These are phyloP conservation scores for Naganishia kalamii DNA, from an alignment of 768 basidiomycete species.

Conservation along the genomic window DNA sequence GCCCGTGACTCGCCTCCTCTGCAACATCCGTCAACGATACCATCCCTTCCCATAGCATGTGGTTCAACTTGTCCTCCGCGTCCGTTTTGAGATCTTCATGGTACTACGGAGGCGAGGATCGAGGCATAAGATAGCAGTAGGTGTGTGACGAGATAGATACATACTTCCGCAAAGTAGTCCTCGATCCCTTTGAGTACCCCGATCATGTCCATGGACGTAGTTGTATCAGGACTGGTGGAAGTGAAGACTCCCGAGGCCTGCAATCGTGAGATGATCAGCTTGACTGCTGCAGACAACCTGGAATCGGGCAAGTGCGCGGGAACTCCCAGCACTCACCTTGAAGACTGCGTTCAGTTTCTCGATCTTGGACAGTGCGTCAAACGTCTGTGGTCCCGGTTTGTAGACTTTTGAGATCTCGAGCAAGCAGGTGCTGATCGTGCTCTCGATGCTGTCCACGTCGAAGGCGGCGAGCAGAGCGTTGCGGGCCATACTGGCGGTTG, in stretches of 20 bases:
- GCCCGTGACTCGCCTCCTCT: background rate
- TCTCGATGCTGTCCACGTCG: background rate
- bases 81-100: background rate
- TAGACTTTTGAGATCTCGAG: background rate
- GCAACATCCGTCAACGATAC: background rate
- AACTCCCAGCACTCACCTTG: background rate
- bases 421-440: background rate
- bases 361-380: background rate
- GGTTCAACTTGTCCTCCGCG: background rate
- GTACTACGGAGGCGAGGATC: background rate
- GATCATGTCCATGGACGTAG: background rate
- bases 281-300: no score
- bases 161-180: background rate
- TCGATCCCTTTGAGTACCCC: background rate
- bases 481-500: background rate
- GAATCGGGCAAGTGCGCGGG: no score
- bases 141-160: background rate
- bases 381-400: no score
- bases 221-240: background rate
- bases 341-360: background rate
- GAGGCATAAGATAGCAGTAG: background rate
- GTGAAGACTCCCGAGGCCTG: background rate
- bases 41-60: background rate
- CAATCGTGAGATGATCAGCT: background rate
- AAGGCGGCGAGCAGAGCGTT: background rate